Percentiles rank a stretch among this genome's conserved stretches.
Conservation (phyloP, 1,139 yeast genomes). For the Saccharomyces hybrid region DNA sequence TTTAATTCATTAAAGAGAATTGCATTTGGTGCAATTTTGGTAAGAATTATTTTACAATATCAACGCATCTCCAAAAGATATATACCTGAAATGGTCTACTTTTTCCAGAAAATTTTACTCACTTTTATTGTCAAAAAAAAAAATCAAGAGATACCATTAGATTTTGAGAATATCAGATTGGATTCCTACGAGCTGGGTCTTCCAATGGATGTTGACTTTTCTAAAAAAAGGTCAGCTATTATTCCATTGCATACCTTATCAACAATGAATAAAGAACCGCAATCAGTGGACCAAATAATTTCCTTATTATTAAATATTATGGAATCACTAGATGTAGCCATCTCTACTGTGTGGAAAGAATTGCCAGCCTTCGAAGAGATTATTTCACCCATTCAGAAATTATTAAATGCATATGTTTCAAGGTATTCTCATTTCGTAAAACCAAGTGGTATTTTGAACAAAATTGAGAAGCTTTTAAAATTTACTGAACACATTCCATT, state of each 20-base stretch:
- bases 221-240: constrained; percentile 8
- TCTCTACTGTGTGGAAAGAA: constrained; percentile 51
- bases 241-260: constrained; percentile 21
- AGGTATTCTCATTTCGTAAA: constrained; percentile 21
- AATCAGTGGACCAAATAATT: constrained; percentile 26
- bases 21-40: constrained; percentile 50
- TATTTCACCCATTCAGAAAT: constrained; percentile 22
- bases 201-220: constrained; percentile 10
- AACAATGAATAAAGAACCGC: constrained; percentile 14
- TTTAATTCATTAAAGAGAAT: constrained; percentile 35
- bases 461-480: constrained; percentile 44
- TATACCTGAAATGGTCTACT: constrained; percentile 68
- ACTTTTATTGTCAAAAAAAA: constrained; percentile 36
- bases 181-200: constrained; percentile 25
- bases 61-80: constrained; percentile 75
- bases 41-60: constrained; percentile 58
- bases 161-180: constrained; percentile 13
- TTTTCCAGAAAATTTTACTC: constrained; percentile 47
- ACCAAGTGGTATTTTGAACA: constrained; percentile 32
- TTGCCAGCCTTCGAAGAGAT: constrained; percentile 54
- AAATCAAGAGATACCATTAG: constrained; percentile 1
- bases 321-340: constrained; percentile 25
- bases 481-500: constrained; percentile 62
- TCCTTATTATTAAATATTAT: constrained; percentile 30
- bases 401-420: constrained; percentile 17